Conservation (phyloP, 192 early-diverging fungal genomes). For the Coemansia biformis region DNA sequence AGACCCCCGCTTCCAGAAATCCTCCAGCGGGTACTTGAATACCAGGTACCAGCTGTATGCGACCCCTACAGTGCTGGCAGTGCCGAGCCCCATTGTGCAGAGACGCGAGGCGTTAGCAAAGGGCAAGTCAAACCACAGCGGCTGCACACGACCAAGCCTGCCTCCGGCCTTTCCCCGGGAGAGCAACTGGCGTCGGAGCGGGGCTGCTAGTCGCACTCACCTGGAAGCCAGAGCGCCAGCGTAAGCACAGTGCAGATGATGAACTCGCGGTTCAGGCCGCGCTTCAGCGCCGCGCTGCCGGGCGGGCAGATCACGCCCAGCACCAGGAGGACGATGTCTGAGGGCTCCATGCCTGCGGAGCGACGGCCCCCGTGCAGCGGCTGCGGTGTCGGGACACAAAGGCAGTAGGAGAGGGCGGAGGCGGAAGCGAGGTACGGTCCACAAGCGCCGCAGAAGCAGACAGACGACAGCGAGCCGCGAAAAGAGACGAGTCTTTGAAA, state of each 20-base stretch:
- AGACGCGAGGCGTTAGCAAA: background rate
- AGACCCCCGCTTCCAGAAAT: conserved; percentile 23
- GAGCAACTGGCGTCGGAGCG: too few relatives aligned
- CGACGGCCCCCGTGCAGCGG: background rate
- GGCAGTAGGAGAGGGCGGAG: background rate
- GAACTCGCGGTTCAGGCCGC: conserved; percentile 59
- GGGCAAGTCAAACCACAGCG: too few relatives aligned
- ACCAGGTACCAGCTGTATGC: conserved; percentile 48
- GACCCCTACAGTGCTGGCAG: conserved; percentile 16
- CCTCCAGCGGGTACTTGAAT: conserved; percentile 39
- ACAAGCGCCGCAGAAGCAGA: too few relatives aligned
- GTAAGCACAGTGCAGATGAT: conserved; percentile 67
- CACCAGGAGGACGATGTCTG: conserved; percentile 39
- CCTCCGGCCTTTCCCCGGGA: too few relatives aligned
- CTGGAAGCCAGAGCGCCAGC: conserved; percentile 63
- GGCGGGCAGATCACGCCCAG: conserved; percentile 56
- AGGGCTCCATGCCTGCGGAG: conserved; percentile 34
- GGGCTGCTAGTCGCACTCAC: conserved; percentile 25
- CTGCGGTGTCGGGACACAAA: background rate
- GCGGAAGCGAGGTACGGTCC: too few relatives aligned
- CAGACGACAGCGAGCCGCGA: too few relatives aligned
- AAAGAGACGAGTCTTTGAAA: too few relatives aligned
- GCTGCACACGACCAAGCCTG: background rate
- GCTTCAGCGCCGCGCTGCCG: conserved; percentile 59
- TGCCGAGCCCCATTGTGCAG: background rate